Evolutionary conservation across 495 filamentous ascomycete genomes (phyloP).

Genomic region (Collariella sp.): DNA sequence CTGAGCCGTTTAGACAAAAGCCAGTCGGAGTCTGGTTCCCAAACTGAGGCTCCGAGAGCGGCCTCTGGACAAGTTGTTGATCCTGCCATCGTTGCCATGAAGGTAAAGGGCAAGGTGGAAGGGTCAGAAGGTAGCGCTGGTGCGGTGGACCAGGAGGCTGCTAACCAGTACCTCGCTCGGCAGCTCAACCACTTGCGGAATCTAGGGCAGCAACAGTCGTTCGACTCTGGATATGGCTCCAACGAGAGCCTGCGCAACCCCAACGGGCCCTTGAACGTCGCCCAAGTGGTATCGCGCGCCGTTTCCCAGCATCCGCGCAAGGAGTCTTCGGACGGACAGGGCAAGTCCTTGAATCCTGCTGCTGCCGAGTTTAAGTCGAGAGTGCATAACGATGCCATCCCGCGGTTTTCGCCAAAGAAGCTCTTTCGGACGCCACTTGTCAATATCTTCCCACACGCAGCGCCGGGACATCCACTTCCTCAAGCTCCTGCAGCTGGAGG

Average conservation of each 20-base stretch:
- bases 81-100: constrained; percentile 18
- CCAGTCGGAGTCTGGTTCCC: not conserved
- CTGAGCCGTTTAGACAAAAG: constrained; percentile 16
- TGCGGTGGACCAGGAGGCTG: not conserved
- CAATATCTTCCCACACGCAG: constrained; percentile 16
- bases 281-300: not conserved
- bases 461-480: not conserved
- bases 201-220: not conserved
- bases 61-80: not conserved
- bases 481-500: not conserved
- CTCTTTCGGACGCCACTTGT: constrained; percentile 18
- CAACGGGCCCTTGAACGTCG: not conserved
- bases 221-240: constrained; percentile 18
- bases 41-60: not conserved
- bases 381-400: not conserved
- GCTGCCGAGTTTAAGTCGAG: constrained; percentile 25
- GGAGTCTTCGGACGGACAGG: not conserved
- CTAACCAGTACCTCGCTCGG: not conserved
- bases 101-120: constrained; percentile 9
- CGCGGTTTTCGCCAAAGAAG: constrained; percentile 14
- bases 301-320: not conserved
- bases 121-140: not conserved
- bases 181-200: not conserved
- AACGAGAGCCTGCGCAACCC: not conserved
- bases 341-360: constrained; percentile 23